Evolutionary conservation across 1,139 yeast genomes (phyloP), one percentile per base, ranked within the genome.

Genomic region (Taphrina flavorubra): DNA sequence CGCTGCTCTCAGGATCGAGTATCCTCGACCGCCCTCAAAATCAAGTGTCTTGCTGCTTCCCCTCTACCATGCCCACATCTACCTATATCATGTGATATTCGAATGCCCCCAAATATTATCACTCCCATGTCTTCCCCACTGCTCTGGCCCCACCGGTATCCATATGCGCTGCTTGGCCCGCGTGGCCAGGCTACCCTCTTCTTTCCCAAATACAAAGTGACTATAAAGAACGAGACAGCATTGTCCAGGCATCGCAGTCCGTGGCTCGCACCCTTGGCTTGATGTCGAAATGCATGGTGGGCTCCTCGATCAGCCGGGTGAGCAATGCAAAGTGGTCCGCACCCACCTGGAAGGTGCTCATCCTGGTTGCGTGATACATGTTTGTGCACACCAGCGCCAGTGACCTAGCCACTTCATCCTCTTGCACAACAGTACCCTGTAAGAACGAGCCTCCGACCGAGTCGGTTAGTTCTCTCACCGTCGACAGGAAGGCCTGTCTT

Each of bases 361-460:
- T 58, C 20, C 34, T 25, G 16, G 62, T 58, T 13, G 51, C 53
- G 10, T 46, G 62, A 31, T 44, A 36, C 62, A 58, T 58, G 62
- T 58, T 58, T 58, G 53, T 18, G 62, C 62, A 58, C 39, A 58
- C 25, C 62, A 37, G 62, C 2, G 20, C 31, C 39, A 58, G 42
- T 13, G 62, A 16, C 20, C 39, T 25, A 2, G 62, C 51, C 10
- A 58, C 34, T 10, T 44, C 62, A 31, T 44, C 53, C 42, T 58
- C 62, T 31, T 20, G 51, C 11, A 58, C 53, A 11, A 58, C 18
- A 14, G 20, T 31, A 6, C 51, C 40, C 16, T 37, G 36, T 16
- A 39, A 16, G 10, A 31, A 20, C 1, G 60, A 56, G 10, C 40
- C 47, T n/a, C 53, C 62, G 16, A 58, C 62, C 13, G 62, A 42